Percentiles rank a stretch among this genome's conserved stretches.
Conservation (phyloP, 192 early-diverging fungal species). For the Coemansia sp. region DNA sequence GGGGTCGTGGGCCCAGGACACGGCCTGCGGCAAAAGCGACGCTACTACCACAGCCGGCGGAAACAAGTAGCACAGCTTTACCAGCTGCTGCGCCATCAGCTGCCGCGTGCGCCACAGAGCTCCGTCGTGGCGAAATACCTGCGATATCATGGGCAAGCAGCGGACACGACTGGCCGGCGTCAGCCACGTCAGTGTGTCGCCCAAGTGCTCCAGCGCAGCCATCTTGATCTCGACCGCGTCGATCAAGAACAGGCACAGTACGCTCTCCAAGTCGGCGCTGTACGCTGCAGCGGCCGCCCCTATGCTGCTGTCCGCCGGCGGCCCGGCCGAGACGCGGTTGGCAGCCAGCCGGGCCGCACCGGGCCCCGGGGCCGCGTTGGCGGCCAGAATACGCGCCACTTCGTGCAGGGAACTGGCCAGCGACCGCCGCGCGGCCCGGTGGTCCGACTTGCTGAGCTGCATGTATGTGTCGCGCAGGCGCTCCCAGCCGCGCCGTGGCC, state of each 20-base stretch:
- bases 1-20: conserved; percentile 51
- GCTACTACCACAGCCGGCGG: conserved; percentile 55
- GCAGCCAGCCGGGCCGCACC: conserved; percentile 4
- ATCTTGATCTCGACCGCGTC: conserved; percentile 59
- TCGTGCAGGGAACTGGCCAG: conserved; percentile 50
- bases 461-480: conserved; percentile 43
- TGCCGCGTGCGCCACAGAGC: conserved; percentile 70
- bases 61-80: conserved; percentile 57
- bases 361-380: background rate
- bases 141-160: conserved; percentile 58
- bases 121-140: conserved; percentile 63
- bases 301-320: background rate
- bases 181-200: conserved; percentile 59
- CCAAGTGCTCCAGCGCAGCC: conserved; percentile 60
- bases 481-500: conserved; percentile 37
- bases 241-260: conserved; percentile 43
- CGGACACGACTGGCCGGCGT: conserved; percentile 55
- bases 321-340: conserved; percentile 9
- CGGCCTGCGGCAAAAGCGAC: conserved; percentile 61
- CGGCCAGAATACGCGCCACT: conserved; percentile 38
- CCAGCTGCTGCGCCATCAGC: conserved; percentile 61
- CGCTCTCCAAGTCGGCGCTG: conserved; percentile 39
- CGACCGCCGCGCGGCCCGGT: conserved; percentile 42
- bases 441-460: conserved; percentile 46
- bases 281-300: background rate